Conservation (phyloP, 1,284 basidiomycete species). For the Rhizoctonia solani region DNA sequence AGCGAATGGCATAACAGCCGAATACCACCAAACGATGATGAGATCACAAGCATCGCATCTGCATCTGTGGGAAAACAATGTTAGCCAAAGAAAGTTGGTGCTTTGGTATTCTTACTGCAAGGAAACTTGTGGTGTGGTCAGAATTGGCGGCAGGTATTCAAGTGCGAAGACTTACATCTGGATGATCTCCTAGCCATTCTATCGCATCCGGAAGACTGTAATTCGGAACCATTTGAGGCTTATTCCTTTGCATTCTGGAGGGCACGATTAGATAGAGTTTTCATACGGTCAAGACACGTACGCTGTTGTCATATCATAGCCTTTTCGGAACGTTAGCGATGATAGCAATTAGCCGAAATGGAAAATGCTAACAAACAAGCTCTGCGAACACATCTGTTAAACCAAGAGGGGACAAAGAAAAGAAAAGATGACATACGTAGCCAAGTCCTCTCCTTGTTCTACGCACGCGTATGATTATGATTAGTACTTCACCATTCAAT, state of each 20-base stretch:
- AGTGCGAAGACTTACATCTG: conserved; percentile 2
- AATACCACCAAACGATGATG: not conserved
- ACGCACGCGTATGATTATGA: not conserved
- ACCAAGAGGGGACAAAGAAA: not conserved
- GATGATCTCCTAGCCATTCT: conserved; percentile 8
- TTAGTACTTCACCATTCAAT: not conserved
- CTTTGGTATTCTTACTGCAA: not conserved
- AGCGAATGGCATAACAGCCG: conserved; percentile 24
- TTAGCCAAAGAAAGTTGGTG: not conserved
- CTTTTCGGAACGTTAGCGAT: not conserved
- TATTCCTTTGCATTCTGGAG: conserved; percentile 13
- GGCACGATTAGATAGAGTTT: not conserved
- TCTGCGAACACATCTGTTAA: not conserved
- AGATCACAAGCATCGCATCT: conserved; percentile 11
- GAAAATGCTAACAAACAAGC: conserved; percentile 15
- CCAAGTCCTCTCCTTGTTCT: conserved; percentile 42
- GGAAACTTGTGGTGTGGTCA: not conserved
- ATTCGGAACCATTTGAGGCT: conserved; percentile 27
- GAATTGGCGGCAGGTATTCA: not conserved
- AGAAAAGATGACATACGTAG: conserved; percentile 38
- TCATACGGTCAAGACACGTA: not conserved
- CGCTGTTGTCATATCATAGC: conserved; percentile 28
- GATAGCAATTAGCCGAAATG: not conserved
- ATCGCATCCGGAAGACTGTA: conserved; percentile 1
- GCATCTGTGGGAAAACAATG: not conserved